Percentiles rank a stretch among this genome's conserved stretches.
phyloP scores from a whole-genome alignment of 1,139 yeast species.

The Saccharomyces hybrid region DNA sequence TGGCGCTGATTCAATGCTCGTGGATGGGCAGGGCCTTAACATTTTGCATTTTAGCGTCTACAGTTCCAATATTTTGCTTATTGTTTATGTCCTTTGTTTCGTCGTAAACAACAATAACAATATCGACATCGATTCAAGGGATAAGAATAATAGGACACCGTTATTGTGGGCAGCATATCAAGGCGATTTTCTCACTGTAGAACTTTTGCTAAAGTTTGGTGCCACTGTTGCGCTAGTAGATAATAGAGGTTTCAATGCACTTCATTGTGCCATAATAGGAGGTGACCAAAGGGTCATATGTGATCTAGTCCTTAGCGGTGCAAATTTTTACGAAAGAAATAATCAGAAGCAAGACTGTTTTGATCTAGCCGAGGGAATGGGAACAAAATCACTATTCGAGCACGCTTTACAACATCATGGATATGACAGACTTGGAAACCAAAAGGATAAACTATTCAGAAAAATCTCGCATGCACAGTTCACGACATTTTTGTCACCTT shows the following conservation, averaged over 20 bases:
- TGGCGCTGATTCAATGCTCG: conserved; percentile 58
- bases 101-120: conserved; percentile 21
- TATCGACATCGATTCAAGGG: conserved; percentile 9
- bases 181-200: conserved; percentile 71
- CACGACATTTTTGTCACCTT: conserved; percentile 56
- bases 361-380: conserved; percentile 71
- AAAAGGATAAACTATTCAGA: conserved; percentile 30
- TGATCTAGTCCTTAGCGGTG: conserved; percentile 54
- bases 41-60: conserved; percentile 77
- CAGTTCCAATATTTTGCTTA: conserved; percentile 77
- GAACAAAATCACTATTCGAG: conserved; percentile 44
- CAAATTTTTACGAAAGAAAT: conserved; percentile 51
- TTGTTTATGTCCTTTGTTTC: conserved; percentile 53
- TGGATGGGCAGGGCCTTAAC: conserved; percentile 73
- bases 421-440: conserved; percentile 12
- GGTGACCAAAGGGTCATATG: conserved; percentile 42
- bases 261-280: conserved; percentile 78
- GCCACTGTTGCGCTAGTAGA: conserved; percentile 60
- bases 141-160: conserved; percentile 50
- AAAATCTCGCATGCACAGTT: conserved; percentile 46
- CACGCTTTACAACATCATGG: conserved; percentile 33
- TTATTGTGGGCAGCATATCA: conserved; percentile 93
- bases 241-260: conserved; percentile 59
- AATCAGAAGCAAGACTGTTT: conserved; percentile 54
- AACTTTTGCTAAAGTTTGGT: conserved; percentile 59